Evolutionary conservation across 192 early-diverging fungal genomes (phyloP), one percentile per base, ranked within the genome.

Genomic region (Coemansia reversa): DNA sequence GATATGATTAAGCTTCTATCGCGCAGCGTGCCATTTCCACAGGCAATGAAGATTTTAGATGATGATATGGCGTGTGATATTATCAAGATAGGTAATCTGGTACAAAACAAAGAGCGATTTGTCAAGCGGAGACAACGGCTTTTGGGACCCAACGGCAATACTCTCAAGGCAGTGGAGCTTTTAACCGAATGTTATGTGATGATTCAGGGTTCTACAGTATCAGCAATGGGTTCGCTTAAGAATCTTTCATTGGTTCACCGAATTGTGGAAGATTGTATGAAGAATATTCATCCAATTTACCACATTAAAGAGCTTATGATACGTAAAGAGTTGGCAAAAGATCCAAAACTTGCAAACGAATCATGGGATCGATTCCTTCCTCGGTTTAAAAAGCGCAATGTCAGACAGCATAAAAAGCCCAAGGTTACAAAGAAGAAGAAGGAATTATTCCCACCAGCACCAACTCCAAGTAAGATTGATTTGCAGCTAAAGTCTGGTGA

Each of bases 271-370:
- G 97, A 99, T 81, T 99, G 97, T 69, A 93, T 99, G 88, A 95
- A 95, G 69, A 99, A 99, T 80, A 80, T 98, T 45, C 97, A 99
- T 76, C 97, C 97, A 29, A 96, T 99, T 66, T 98, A 99, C 81
- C 93, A 99, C 59, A 99, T 99, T 76, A 68, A 93, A 89, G 94
- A 96, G 75, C 74, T 99, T 42, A 99, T 99, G 97, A 98, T 99
- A 63, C 94, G 95, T 65, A 88, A 94, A 50, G 97, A 99, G 75
- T 75, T 99, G 51, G 93, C 96, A 16, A 98, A 97, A 72, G 97
- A 99, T 78, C 91, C 92, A 0, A 95, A 96, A 58, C 77, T 99
- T 62, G 90, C 89, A 16, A 85, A 89, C 32, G 95, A 97, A 75
- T 92, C 90, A 6, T 99, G 97, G 97, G 97, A 99, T 59, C 83